phyloP scores from a whole-genome alignment of 1,284 basidiomycete species.

The Ustilago loliicola region DNA sequence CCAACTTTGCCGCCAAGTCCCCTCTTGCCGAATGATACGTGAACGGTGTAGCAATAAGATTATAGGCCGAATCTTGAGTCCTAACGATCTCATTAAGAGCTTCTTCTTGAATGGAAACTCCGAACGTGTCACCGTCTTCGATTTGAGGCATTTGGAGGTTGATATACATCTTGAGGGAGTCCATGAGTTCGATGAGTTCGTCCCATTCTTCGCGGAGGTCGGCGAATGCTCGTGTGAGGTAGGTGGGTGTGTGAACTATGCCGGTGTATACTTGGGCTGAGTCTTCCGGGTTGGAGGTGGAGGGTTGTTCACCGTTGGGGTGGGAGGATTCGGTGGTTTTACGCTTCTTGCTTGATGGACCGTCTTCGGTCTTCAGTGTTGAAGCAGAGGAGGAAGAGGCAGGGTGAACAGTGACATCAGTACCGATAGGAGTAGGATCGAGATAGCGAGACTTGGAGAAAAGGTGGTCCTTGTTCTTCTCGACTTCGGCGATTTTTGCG shows the following conservation, averaged over 20 bases:
- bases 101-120: constrained; percentile 56
- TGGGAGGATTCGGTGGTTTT: constrained; percentile 21
- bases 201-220: constrained; percentile 52
- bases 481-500: constrained; percentile 32
- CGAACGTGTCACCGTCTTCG: constrained; percentile 58
- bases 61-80: constrained; percentile 52
- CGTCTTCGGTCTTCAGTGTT: constrained; percentile 4
- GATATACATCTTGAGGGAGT: constrained; percentile 56
- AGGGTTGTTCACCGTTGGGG: constrained; percentile 13
- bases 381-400: constrained; percentile 14
- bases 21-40: constrained; percentile 36
- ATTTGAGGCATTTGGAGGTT: constrained; percentile 56
- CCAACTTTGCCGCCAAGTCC: constrained; percentile 48
- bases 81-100: constrained; percentile 53
- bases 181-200: constrained; percentile 43
- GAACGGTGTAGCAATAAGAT: constrained; percentile 47
- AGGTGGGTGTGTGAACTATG: constrained; percentile 29
- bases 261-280: constrained; percentile 43
- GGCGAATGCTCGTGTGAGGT: constrained; percentile 26
- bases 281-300: constrained; percentile 6
- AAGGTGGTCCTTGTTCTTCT: constrained; percentile 30
- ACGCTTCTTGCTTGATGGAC: constrained; percentile 39
- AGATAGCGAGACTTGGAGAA: constrained; percentile 43
- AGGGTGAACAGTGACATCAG: constrained; percentile 28
- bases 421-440: constrained; percentile 21